A percentile compares a stretch with the other conserved stretches of the same genome.
phyloP scores from a whole-genome alignment of 2,329 filamentous ascomycete species.

The Colletotrichum limetticola region DNA sequence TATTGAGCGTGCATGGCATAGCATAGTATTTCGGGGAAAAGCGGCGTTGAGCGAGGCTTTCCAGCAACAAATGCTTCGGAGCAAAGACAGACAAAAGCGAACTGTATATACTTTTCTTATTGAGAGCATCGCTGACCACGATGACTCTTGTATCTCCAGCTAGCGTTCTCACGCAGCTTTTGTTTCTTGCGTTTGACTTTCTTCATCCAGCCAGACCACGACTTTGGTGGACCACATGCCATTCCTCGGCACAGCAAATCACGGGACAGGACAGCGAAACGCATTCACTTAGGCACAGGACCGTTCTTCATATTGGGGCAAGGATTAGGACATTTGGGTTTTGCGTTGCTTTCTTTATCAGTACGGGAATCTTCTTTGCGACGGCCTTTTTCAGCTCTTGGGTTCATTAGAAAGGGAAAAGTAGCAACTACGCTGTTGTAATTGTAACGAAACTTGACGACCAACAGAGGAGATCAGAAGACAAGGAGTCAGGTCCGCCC shows the following conservation, averaged over 20 bases:
- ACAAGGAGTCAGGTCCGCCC: constrained; percentile 1
- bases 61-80: constrained; percentile 27
- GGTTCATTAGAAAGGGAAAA: constrained; percentile 35
- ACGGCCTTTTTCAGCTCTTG: not conserved
- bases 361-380: not conserved
- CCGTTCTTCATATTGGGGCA: constrained; percentile 14
- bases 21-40: constrained; percentile 35
- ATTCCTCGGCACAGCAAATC: constrained; percentile 13
- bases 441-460: constrained; percentile 36
- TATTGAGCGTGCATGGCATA: constrained; percentile 50
- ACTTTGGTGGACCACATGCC: constrained; percentile 15
- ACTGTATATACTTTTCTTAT: constrained; percentile 27
- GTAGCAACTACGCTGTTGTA: constrained; percentile 36
- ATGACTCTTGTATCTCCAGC: not conserved
- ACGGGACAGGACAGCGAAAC: constrained; percentile 8
- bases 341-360: not conserved
- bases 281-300: constrained; percentile 20
- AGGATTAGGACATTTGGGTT: not conserved
- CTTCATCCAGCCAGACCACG: not conserved
- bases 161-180: constrained; percentile 17
- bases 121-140: constrained; percentile 13
- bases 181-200: constrained; percentile 16
- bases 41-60: constrained; percentile 30
- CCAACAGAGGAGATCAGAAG: not conserved
- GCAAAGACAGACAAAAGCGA: constrained; percentile 32